Evolutionary conservation across 352 stramenopile species (phyloP).

Genomic region (Pythium volutum): DNA sequence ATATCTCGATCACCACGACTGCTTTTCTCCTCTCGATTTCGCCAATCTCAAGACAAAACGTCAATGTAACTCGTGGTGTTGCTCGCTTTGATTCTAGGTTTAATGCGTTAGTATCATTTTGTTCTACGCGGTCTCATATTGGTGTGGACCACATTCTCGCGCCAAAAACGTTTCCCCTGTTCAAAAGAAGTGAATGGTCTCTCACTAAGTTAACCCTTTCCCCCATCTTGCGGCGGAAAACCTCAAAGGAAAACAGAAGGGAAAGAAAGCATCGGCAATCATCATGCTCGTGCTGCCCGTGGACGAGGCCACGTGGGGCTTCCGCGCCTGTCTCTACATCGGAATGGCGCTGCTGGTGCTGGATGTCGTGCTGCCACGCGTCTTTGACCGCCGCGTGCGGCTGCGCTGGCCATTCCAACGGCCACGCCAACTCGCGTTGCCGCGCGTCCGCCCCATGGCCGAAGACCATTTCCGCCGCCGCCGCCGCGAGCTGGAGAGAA

Average conservation of each 20-base stretch:
- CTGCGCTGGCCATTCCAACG: conserved; percentile 35
- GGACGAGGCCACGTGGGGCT: conserved; percentile 48
- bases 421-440: conserved; percentile 14
- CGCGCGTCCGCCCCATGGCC: conserved; percentile 26
- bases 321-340: conserved; percentile 56
- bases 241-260: background rate
- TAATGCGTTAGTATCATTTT: too few relatives aligned
- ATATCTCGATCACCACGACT: too few relatives aligned
- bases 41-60: too few relatives aligned
- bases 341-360: conserved; percentile 46
- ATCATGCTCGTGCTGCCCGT: conserved; percentile 43
- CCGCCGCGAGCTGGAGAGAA: conserved; percentile 34
- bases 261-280: background rate
- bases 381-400: conserved; percentile 55
- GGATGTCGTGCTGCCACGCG: conserved; percentile 45
- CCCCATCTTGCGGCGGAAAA: background rate
- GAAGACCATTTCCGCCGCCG: conserved; percentile 41
- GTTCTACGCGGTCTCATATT: too few relatives aligned
- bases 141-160: conserved; percentile 19
- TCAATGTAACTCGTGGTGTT: too few relatives aligned
- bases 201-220: conserved; percentile 6
- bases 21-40: too few relatives aligned
- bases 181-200: background rate
- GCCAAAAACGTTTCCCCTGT: background rate
- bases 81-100: too few relatives aligned